phyloP scores from a whole-genome alignment of 495 filamentous ascomycete species.

The Coniosporium apollinis region DNA sequence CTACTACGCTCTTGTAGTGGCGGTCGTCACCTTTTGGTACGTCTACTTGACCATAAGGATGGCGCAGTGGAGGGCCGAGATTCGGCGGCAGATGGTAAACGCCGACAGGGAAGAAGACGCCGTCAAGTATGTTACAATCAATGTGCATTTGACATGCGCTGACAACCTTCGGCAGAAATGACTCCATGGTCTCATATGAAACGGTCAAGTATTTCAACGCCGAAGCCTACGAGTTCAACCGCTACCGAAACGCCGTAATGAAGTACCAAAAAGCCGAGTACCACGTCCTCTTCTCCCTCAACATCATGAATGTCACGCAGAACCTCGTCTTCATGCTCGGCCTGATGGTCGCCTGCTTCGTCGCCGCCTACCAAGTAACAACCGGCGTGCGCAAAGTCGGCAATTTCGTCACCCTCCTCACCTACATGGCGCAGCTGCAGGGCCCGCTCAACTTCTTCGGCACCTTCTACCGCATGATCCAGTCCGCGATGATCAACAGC shows the following conservation, averaged over 20 bases:
- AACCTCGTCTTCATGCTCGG: conserved; percentile 88
- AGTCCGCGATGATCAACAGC: conserved; percentile 91
- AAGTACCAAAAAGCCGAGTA: conserved; percentile 80
- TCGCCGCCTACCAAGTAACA: conserved; percentile 78
- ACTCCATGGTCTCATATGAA: conserved; percentile 94
- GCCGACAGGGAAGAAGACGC: conserved; percentile 87
- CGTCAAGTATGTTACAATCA: conserved; percentile 42
- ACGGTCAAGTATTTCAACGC: conserved; percentile 99
- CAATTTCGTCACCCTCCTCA: conserved; percentile 63
- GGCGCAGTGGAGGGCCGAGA: conserved; percentile 82
- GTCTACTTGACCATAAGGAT: conserved; percentile 90
- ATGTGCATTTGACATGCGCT: background rate
- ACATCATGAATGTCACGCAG: conserved; percentile 85
- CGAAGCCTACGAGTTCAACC: conserved; percentile 78
- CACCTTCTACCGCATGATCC: conserved; percentile 90
- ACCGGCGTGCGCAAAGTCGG: conserved; percentile 53
- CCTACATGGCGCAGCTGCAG: conserved; percentile 86
- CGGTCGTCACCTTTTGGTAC: conserved; percentile 88
- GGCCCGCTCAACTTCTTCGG: conserved; percentile 94
- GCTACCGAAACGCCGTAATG: conserved; percentile 62
- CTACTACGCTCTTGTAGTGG: conserved; percentile 83
- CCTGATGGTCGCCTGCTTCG: conserved; percentile 65
- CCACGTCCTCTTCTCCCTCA: conserved; percentile 71
- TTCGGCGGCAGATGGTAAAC: conserved; percentile 85
- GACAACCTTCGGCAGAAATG: conserved; percentile 41